A percentile compares a stretch with the other conserved stretches of the same genome.
These are phyloP conservation scores for Nitzschia palea DNA, from an alignment of 108 stramenopile species.

Conservation along the genomic window DNA sequence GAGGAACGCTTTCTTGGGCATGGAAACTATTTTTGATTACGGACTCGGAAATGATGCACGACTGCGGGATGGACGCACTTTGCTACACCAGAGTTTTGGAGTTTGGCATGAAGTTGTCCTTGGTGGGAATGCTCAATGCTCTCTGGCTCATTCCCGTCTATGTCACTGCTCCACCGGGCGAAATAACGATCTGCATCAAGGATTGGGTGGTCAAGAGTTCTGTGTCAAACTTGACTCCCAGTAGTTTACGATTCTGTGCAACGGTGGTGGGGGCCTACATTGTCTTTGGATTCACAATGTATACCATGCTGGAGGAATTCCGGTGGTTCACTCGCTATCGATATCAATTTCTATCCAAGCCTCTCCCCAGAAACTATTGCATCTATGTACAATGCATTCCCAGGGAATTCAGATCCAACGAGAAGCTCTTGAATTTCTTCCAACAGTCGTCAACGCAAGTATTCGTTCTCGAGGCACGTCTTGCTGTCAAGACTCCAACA, in stretches of 20 bases:
- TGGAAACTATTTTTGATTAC: constrained; percentile 48
- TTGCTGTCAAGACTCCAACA: constrained; percentile 50
- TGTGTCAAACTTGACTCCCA: constrained; percentile 48
- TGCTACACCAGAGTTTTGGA: constrained; percentile 51
- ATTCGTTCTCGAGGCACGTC: constrained; percentile 33
- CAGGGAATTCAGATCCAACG: constrained; percentile 40
- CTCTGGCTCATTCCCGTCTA: constrained; percentile 51
- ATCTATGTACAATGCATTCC: constrained; percentile 59
- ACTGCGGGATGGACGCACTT: constrained; percentile 68
- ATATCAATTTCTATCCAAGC: constrained; percentile 42
- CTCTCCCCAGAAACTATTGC: constrained; percentile 42
- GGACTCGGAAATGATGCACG: constrained; percentile 54
- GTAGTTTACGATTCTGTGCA: constrained; percentile 35
- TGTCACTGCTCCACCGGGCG: constrained; percentile 18
- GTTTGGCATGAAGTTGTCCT: constrained; percentile 50
- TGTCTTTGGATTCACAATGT: constrained; percentile 70
- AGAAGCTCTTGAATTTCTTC: constrained; percentile 48
- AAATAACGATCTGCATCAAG: constrained; percentile 10
- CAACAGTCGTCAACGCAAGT: constrained; percentile 20
- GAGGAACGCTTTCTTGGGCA: constrained; percentile 57
- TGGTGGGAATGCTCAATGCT: constrained; percentile 46
- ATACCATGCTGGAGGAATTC: constrained; percentile 54
- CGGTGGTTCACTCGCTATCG: constrained; percentile 60
- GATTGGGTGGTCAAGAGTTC: constrained; percentile 24
- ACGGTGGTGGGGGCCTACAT: constrained; percentile 63